Percentiles rank a stretch among this genome's conserved stretches.
Conservation (phyloP, 805 yeast genomes). For the Pichia exigua region DNA sequence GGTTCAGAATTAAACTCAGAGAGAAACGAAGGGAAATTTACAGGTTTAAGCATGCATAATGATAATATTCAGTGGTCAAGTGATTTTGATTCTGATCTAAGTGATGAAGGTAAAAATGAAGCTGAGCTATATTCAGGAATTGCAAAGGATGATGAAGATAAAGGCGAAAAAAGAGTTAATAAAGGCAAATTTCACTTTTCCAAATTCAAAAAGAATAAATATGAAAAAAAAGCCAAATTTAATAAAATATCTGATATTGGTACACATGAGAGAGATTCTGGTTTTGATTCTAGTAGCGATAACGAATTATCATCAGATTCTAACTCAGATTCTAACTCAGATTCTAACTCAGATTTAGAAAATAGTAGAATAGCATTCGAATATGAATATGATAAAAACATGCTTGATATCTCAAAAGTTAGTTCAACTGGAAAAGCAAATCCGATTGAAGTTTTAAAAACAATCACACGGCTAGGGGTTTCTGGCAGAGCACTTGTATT, state of each 20-base stretch:
- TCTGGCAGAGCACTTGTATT: conserved; percentile 66
- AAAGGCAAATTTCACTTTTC: background rate
- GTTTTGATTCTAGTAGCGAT: background rate
- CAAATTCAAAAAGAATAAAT: background rate
- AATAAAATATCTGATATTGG: background rate
- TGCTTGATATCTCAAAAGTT: background rate
- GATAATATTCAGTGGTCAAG: background rate
- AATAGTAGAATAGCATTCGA: background rate
- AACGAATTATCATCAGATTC: background rate
- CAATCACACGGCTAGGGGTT: conserved; percentile 51
- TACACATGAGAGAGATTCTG: background rate
- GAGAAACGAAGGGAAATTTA: background rate
- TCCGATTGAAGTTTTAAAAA: conserved; percentile 30
- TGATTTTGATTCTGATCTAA: background rate
- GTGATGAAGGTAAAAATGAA: background rate
- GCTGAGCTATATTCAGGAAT: background rate
- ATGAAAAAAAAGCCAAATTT: background rate
- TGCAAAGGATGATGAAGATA: background rate
- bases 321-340: too few relatives aligned
- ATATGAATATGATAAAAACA: background rate
- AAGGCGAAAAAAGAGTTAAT: background rate
- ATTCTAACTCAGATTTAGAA: background rate
- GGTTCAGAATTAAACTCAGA: background rate
- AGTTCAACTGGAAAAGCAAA: background rate
- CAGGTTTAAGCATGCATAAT: background rate